Evolutionary conservation across 176 grass and related monocot genomes (phyloP), one percentile per base, ranked within the genome.

Genomic region (Eleusine coracana): DNA sequence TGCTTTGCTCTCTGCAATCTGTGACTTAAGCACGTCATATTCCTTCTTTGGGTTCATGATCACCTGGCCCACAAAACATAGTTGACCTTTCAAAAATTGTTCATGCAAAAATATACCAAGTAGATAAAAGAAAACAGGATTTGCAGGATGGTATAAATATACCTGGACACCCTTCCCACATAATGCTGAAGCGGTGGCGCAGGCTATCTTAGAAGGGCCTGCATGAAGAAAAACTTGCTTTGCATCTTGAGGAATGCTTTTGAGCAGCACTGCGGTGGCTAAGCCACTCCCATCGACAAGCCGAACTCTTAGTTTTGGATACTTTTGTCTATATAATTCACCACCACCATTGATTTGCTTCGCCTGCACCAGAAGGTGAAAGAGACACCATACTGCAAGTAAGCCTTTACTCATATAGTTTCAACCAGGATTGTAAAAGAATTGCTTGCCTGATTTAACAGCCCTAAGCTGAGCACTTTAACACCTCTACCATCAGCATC

Each of bases 241-340:
- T 86, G 88, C 82, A 48, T 89, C 92, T 38, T 15, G 62, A 77
- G 96, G 89, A 70, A 98, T 84, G 60, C 84, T 85, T 48, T 87
- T 88, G 52, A 95, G 70, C 44, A 92, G 85, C 40, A 98, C 85
- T 14, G 91, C 92, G n/a, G 87, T 83, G 40, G 92, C 92, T 88
- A 98, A 88, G 61, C 91, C 90, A 88, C 89, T 95, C 80, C 92
- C 96, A 45, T 98, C 92, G n/a, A 95, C 74, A 74, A 98, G 77
- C 83, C 84, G 90, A 68, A 90, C 66, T 88, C 64, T 82, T 71
- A 98, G 78, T 80, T 95, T 90, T 48, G 92, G 92, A 72, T 98
- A 82, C 66, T 95, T 98, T 58, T 91, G 90, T 74, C 88, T 86
- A 76, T 91, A 98, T 34, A 95, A 64, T 86, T 93, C 87, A 28